A percentile compares a stretch with the other conserved stretches of the same genome.
phyloP scores from a whole-genome alignment of 257 asterid species.

The Ocimum tenuiflorum region DNA sequence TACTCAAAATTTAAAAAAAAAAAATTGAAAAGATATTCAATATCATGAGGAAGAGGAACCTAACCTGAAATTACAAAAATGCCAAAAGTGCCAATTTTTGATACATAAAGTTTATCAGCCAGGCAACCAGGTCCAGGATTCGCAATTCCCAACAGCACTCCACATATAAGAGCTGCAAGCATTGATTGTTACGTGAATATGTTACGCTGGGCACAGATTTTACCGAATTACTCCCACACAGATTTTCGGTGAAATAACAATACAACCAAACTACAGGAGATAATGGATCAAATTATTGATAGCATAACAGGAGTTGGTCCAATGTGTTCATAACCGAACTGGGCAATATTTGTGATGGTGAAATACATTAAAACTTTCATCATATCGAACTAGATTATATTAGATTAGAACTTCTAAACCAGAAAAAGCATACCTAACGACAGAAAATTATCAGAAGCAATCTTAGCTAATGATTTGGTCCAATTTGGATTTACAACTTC shows the following conservation, averaged over 20 bases:
- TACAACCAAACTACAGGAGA: not conserved
- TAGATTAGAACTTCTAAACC: not conserved
- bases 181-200: not conserved
- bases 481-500: constrained; percentile 25
- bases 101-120: constrained; percentile 60
- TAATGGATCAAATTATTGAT: not conserved
- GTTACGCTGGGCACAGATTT: not conserved
- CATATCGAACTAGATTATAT: not conserved
- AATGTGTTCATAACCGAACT: not conserved
- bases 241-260: not conserved
- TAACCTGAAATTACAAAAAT: constrained; percentile 78
- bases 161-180: constrained; percentile 73
- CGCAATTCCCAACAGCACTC: constrained; percentile 71
- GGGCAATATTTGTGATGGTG: not conserved
- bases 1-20: too few species aligned
- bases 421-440: constrained; percentile 51
- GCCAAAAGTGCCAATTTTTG: constrained; percentile 80
- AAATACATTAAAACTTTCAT: not conserved
- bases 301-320: not conserved
- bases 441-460: constrained; percentile 60
- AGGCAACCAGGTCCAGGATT: constrained; percentile 85
- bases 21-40: not conserved
- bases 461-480: constrained; percentile 40
- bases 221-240: not conserved
- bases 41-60: constrained; percentile 15